Evolutionary conservation across 352 stramenopile genomes (phyloP).

Genomic region (Elongisporangium prolatum): DNA sequence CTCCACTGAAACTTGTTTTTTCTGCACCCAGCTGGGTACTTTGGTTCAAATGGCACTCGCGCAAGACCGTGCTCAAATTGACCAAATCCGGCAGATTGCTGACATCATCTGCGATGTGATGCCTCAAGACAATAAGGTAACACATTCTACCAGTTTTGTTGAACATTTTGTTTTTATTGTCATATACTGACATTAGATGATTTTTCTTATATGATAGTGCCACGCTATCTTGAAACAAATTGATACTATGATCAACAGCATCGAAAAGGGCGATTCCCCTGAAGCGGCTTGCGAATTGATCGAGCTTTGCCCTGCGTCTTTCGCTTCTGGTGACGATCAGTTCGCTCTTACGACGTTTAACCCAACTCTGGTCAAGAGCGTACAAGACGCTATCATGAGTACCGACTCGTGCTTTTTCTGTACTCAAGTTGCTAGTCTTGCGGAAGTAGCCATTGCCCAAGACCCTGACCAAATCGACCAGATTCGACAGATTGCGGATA

Average conservation of each 20-base stretch:
- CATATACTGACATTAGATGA: no score
- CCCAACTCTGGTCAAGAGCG: slow-evolving; percentile 20
- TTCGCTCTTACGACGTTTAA: slow-evolving; percentile 18
- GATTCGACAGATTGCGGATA: slow-evolving; percentile 56
- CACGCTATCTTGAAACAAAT: slow-evolving; percentile 69
- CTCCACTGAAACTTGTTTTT: slow-evolving; percentile 42
- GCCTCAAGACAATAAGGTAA: slow-evolving; percentile 31
- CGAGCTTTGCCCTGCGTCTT: slow-evolving; percentile 46
- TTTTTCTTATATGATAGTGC: slow-evolving; percentile 21
- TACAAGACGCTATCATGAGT: slow-evolving; percentile 28
- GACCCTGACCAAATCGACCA: slow-evolving; percentile 45
- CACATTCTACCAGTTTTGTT: background rate
- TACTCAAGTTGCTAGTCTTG: slow-evolving; percentile 49
- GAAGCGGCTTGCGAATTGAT: slow-evolving; percentile 53
- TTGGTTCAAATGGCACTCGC: slow-evolving; percentile 54
- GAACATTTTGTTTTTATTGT: no score
- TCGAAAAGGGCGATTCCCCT: slow-evolving; percentile 61
- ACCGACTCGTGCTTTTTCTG: slow-evolving; percentile 64
- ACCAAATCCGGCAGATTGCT: slow-evolving; percentile 50
- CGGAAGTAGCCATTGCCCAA: slow-evolving; percentile 50
- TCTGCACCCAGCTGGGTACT: slow-evolving; percentile 60
- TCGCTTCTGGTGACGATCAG: background rate
- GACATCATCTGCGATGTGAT: slow-evolving; percentile 78
- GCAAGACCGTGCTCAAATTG: slow-evolving; percentile 48
- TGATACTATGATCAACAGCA: slow-evolving; percentile 53